Evolutionary conservation across 2,329 filamentous ascomycete genomes (phyloP), one percentile per base, ranked within the genome.

Genomic region (Hypoxylon sp.): DNA sequence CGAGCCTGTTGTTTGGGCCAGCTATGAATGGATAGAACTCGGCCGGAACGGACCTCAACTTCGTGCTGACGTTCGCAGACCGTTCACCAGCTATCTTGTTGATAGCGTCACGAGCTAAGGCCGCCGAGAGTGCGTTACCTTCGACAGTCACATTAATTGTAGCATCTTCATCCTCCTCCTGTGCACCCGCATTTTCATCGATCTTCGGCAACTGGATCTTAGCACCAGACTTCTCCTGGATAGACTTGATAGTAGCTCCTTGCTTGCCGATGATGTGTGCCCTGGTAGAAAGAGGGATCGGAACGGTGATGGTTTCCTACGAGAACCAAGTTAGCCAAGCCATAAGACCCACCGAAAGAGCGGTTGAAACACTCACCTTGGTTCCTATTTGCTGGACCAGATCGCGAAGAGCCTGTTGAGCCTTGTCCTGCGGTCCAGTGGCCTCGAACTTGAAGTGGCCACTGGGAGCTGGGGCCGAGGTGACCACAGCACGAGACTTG

Each of bases 1-100:
- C 74, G 40, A 84, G 76, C 35, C 81, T 77, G 68, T 91, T 90
- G 69, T 88, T 82, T 7, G 87, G 84, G 37, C 91, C 91, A 16
- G 91, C 88, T 70, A 99, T 87, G 77, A 99, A 99, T 42, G 93
- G 93, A 73, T 94, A 99, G 72, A 94, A 95, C 69, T 96, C 91
- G 17, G 91, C 83, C 5, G 94, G 92, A 52, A 99, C 88, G 37
- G 87, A 86, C 71, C 87, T 90, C 60, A 99, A 74, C 63, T 89
- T 90, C 49, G 91, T 81, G 73, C 84, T 94, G 67, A 92, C 83
- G 62, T 88, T 93, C 46, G 90, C 88, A 43, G 89, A 86, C 56
- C 91, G 87, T 72, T 97, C 91, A 63, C 88, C 88, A 47, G 90
- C 91, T 68, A 97, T 97, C 65, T 87, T 88, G 65, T 90, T 80